Evolutionary conservation across 2,329 filamentous ascomycete genomes (phyloP).

Genomic region (Penicillium sp.): DNA sequence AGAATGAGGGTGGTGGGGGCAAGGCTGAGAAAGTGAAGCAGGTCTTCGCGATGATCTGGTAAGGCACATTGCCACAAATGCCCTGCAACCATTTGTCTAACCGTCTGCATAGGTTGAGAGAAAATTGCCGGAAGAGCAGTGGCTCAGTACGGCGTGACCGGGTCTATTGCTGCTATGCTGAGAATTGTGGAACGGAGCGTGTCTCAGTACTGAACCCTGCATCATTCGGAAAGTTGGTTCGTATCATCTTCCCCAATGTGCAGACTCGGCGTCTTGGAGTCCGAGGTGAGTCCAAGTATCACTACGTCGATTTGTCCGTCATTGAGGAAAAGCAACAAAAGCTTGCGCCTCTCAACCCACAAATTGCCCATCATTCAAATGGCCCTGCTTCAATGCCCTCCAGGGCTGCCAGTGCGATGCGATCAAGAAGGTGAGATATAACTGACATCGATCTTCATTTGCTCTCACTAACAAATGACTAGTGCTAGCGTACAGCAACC

Average conservation of each 20-base stretch:
- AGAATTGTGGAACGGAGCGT: constrained; percentile 84
- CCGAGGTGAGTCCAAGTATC: constrained; percentile 95
- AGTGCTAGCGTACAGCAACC: constrained; percentile 35
- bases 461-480: constrained; percentile 12
- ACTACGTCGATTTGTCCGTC: constrained; percentile 63
- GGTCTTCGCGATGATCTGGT: constrained; percentile 54
- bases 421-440: constrained; percentile 29
- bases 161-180: constrained; percentile 94
- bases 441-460: neutral
- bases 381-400: constrained; percentile 21
- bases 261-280: constrained; percentile 90
- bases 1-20: constrained; percentile 49
- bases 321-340: constrained; percentile 45
- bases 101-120: constrained; percentile 40
- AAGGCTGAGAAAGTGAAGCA: constrained; percentile 53
- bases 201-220: constrained; percentile 95
- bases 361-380: constrained; percentile 23
- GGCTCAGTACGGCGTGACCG: constrained; percentile 82
- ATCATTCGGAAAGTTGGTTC: constrained; percentile 94
- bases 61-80: constrained; percentile 17
- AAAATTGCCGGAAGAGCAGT: constrained; percentile 47
- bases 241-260: constrained; percentile 91
- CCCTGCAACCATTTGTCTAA: constrained; percentile 5
- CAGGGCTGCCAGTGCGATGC: constrained; percentile 26
- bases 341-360: constrained; percentile 25